Evolutionary conservation across 371 early-diverging fungal species (phyloP), one percentile per base, ranked within the genome.

Genomic region (Mortierella polycephala): DNA sequence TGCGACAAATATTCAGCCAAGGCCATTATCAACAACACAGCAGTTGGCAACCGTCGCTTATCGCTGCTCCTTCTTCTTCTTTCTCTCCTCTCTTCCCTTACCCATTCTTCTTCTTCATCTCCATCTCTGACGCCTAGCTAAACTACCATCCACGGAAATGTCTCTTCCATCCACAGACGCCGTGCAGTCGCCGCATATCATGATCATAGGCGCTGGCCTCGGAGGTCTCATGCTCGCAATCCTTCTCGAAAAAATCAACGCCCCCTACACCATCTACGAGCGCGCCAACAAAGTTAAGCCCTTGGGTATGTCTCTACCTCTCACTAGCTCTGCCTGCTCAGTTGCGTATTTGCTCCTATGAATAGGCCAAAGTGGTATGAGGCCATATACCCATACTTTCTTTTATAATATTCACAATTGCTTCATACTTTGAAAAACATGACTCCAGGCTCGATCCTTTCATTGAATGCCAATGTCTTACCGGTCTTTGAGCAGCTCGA

Each of bases 211-310:
- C 13, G 69, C 69, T 39, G 69, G 69, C 41, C 37, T 69, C 16
- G 62, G 62, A n/a, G 69, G 69, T 23, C 46, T 69, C 12, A 62
- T 69, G 69, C 41, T 69, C 40, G 69, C 49, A 8, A 50, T 42
- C 51, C 47, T 61, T 40, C 62, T 69, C 23, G 69, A 69, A 41
- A 51, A 49, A n/a, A 37, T 46, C 46, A 55, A 62, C 7, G 42
- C 62, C 39, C 57, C 69, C 1, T 69, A 62, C 50, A 39, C 18
- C 7, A 69, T 69, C 30, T 62, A 47, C 41, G 69, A 69, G 54
- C 45, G 55, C 14, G 69, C 69, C n/a, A 21, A 23, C 21, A 37
- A 52, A 40, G 62, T 69, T n/a, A 69, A 62, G 45, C 56, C 62
- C n/a, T 39, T 68, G 20, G 68, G 68, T 66, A 63, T 2, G 39